phyloP scores from a whole-genome alignment of 2,329 filamentous ascomycete genomes.

The Alternaria angustiovoidea region DNA sequence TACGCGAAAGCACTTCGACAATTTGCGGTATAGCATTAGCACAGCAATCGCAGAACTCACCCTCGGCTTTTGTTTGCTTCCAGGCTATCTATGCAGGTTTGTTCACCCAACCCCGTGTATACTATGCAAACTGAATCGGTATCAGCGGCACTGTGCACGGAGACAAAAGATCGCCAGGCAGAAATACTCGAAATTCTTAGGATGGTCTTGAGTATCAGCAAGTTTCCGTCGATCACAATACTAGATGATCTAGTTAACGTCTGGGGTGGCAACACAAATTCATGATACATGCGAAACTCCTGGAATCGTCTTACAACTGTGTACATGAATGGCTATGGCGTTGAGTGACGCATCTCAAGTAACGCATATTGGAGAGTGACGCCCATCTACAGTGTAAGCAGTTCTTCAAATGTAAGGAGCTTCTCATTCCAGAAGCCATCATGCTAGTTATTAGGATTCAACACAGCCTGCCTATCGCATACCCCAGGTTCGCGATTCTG shows the following conservation, averaged over 20 bases:
- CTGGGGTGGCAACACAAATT: slow-evolving; percentile 40
- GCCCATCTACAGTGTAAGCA: not conserved
- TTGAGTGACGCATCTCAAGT: not conserved
- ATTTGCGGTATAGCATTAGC: slow-evolving; percentile 62
- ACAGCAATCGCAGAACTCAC: slow-evolving; percentile 37
- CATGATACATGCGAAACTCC: slow-evolving; percentile 24
- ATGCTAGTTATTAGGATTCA: not conserved
- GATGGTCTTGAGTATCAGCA: slow-evolving; percentile 31
- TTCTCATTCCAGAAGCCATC: not conserved
- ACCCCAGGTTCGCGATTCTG: not conserved
- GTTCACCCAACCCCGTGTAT: not conserved
- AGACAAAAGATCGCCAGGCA: slow-evolving; percentile 28
- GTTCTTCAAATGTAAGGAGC: not conserved
- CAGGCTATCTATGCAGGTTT: slow-evolving; percentile 44
- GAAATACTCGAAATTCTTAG: slow-evolving; percentile 27
- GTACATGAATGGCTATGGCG: not conserved
- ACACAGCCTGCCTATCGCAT: not conserved
- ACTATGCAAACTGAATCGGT: not conserved
- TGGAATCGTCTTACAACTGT: not conserved
- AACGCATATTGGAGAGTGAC: not conserved
- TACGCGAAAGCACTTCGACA: slow-evolving; percentile 57
- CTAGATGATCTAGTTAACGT: slow-evolving; percentile 35
- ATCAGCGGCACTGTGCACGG: slow-evolving; percentile 30
- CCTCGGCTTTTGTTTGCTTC: slow-evolving; percentile 41
- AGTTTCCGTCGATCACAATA: slow-evolving; percentile 38